Evolutionary conservation across 2,329 filamentous ascomycete species (phyloP), one percentile per base, ranked within the genome.

Genomic region (Aspergillus fischeri): DNA sequence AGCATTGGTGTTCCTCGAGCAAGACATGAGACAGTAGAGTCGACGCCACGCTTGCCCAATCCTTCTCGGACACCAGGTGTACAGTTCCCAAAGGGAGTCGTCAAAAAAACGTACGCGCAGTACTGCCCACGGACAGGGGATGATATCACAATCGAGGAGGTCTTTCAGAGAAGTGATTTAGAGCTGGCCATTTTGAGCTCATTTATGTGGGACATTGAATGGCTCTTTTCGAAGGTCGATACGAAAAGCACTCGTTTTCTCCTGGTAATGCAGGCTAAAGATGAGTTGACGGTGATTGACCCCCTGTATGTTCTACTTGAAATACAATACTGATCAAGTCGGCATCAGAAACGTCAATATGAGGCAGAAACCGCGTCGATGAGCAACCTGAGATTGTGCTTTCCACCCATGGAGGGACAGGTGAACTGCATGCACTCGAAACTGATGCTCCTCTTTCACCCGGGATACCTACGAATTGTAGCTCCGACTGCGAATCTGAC

Each of bases 351-450:
- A 67, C 54, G 67, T 32, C 68, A 75, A 45, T 74, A 77, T 49
- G 56, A 69, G 54, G 54, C 65, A 10, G 76, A 80, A 51, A 75
- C 75, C 27, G 72, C 71, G 2, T 71, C 69, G 9, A 76, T 83
- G 63, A 68, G 70, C 10, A 80, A 82, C 52, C 80, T 95, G 55
- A 83, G 83, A 21, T 65, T 86, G 55, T 92, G 90, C 70, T 96
- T 97, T 68, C 93, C 93, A 17, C 82, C 83, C 2, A 93, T 97
- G 90, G 79, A 85, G 44, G 83, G 85, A 1, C 79, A 83, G 49
- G 76, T 85, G 5, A 88, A 86, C 25, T 86, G 82, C 65, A 96
- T 97, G 92, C 94, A 97, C 73, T 96, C 91, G 51, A 97, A 99
- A 70, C 79, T 97, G 47, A 92, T 96, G 82, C 75, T 97, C 1